A percentile compares a stretch with the other conserved stretches of the same genome.
phyloP scores from a whole-genome alignment of 257 asterid genomes.

The Lithospermum erythrorhizon region DNA sequence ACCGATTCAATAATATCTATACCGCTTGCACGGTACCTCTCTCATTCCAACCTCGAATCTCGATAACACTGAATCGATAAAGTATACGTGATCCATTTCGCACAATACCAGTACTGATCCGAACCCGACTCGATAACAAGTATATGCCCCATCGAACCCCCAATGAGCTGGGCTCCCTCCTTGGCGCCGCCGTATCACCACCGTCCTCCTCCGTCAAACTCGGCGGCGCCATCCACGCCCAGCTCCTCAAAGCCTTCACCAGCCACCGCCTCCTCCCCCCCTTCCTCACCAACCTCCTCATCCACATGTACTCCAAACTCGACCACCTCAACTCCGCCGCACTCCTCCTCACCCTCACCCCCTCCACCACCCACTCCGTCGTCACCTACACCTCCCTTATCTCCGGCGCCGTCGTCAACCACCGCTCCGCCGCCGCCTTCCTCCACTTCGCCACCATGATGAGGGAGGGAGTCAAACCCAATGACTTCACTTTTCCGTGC shows the following conservation, averaged over 20 bases:
- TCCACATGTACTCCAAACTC: conserved; percentile 87
- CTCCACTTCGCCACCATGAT: conserved; percentile 47
- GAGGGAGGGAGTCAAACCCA: conserved; percentile 49
- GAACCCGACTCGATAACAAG: too few relatives aligned
- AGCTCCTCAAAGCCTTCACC: conserved; percentile 23
- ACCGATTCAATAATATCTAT: too few relatives aligned
- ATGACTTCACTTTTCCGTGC: conserved; percentile 83
- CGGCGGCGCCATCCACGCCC: conserved; percentile 66
- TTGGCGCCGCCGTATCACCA: conserved; percentile 51
- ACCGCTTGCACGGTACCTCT: too few relatives aligned
- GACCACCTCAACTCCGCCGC: conserved; percentile 46
- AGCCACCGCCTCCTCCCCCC: conserved; percentile 30
- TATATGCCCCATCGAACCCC: background rate
- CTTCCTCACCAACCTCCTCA: conserved; percentile 63
- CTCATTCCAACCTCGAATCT: too few relatives aligned
- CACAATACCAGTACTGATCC: too few relatives aligned
- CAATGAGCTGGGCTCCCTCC: conserved; percentile 43
- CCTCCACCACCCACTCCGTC: conserved; percentile 55
- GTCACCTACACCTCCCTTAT: conserved; percentile 86
- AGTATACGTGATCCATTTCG: too few relatives aligned
- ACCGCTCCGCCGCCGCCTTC: conserved; percentile 45
- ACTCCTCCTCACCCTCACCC: conserved; percentile 40
- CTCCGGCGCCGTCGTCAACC: conserved; percentile 76
- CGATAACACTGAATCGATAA: too few relatives aligned
- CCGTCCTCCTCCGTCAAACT: conserved; percentile 40